phyloP scores from a whole-genome alignment of 1,284 basidiomycete genomes.

The Trametes polyzona region DNA sequence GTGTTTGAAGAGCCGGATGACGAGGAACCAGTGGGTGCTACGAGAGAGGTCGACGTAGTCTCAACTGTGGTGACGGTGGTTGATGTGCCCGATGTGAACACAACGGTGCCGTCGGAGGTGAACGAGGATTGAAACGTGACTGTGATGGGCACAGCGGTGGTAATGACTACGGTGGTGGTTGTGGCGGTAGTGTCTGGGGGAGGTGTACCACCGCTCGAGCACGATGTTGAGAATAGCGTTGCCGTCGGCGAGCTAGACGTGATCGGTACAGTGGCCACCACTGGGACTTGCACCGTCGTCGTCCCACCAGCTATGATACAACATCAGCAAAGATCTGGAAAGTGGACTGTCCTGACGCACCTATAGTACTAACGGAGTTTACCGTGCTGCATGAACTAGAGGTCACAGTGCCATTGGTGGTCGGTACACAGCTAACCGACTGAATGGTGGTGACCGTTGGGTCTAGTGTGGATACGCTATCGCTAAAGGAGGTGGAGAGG shows the following conservation, averaged over 20 bases:
- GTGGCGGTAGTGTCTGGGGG: slow-evolving; percentile 2
- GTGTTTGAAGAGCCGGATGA: slow-evolving; percentile 36
- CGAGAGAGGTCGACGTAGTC: slow-evolving; percentile 2
- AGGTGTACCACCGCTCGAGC: slow-evolving; percentile 12
- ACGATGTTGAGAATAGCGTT: slow-evolving; percentile 43
- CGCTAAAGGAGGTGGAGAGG: slow-evolving; percentile 41
- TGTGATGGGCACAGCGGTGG: slow-evolving; percentile 1
- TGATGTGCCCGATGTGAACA: slow-evolving; percentile 20
- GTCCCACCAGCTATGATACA: slow-evolving; percentile 31
- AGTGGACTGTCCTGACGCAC: slow-evolving; percentile 30
- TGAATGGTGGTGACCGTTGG: slow-evolving; percentile 35
- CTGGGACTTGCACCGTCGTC: slow-evolving; percentile 40
- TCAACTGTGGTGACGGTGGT: slow-evolving; percentile 4
- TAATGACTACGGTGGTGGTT: neutral
- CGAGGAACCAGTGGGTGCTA: slow-evolving; percentile 4
- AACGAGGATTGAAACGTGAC: slow-evolving; percentile 15
- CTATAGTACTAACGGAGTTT: slow-evolving; percentile 34
- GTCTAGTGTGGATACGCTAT: slow-evolving; percentile 31
- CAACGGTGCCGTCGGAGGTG: slow-evolving; percentile 23
- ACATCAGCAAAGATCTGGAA: neutral
- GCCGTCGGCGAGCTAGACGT: slow-evolving; percentile 39
- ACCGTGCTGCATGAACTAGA: slow-evolving; percentile 31
- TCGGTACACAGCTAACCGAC: slow-evolving; percentile 34
- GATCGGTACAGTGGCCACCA: slow-evolving; percentile 38
- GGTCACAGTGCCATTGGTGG: slow-evolving; percentile 30